A percentile compares a stretch with the other conserved stretches of the same genome.
Evolutionary conservation across 495 filamentous ascomycete species (phyloP).

Genomic region (Aspergillus bridgeri): DNA sequence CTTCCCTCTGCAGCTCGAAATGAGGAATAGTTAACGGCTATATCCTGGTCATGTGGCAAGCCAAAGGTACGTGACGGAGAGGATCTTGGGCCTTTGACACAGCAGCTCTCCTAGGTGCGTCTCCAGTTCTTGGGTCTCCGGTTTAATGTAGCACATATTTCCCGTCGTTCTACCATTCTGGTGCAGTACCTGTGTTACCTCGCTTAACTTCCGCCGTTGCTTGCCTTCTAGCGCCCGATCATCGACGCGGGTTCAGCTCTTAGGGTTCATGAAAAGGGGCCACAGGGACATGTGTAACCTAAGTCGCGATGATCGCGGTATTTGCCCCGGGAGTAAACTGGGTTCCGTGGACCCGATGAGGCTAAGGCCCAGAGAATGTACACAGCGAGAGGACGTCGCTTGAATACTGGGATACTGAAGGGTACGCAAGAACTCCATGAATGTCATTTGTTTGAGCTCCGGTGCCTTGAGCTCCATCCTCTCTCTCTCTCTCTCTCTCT

Average conservation of each 20-base stretch:
- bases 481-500: too few relatives aligned
- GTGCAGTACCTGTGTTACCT: background rate
- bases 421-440: too few relatives aligned
- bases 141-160: conserved; percentile 56
- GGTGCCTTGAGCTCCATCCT: too few relatives aligned
- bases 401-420: conserved; percentile 21
- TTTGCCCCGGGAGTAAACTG: conserved; percentile 38
- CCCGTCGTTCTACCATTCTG: conserved; percentile 30
- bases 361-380: conserved; percentile 37
- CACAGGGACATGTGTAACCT: conserved; percentile 25
- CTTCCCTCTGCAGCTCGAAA: conserved; percentile 49
- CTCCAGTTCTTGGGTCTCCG: conserved; percentile 32
- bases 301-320: conserved; percentile 18
- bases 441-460: too few relatives aligned
- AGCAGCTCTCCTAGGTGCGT: conserved; percentile 47
- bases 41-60: conserved; percentile 48
- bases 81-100: conserved; percentile 30
- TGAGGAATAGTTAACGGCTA: conserved; percentile 55
- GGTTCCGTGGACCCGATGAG: conserved; percentile 29
- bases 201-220: conserved; percentile 1
- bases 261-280: conserved; percentile 32
- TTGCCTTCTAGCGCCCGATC: conserved; percentile 39
- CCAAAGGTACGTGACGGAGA: conserved; percentile 34
- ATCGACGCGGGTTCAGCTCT: conserved; percentile 29
- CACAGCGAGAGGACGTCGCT: conserved; percentile 21